phyloP scores from a whole-genome alignment of 306 rosid genomes.

The Ceratonia siliqua region DNA sequence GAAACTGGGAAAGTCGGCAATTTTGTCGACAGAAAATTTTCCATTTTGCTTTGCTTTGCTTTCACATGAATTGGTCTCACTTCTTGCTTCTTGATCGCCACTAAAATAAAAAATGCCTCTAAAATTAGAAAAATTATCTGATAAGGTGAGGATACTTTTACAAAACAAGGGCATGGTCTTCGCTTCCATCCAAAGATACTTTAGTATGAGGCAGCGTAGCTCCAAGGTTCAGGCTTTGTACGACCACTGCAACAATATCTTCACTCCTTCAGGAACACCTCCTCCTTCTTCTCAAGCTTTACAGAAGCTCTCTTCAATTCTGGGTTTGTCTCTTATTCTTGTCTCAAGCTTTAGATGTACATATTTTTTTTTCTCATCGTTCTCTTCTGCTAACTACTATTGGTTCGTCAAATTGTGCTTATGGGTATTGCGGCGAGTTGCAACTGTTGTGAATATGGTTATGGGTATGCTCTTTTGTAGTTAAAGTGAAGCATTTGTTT shows the following conservation, averaged over 20 bases:
- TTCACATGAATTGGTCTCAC: not conserved
- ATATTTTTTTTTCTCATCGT: not conserved
- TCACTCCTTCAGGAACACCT: slow-evolving; percentile 53
- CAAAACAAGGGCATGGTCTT: slow-evolving; percentile 42
- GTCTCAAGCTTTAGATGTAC: not conserved
- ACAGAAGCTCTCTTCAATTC: slow-evolving; percentile 58
- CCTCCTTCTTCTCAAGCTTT: slow-evolving; percentile 54
- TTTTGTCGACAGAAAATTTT: not conserved
- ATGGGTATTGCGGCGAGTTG: slow-evolving; percentile 11
- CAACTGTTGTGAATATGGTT: not conserved
- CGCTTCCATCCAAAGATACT: slow-evolving; percentile 39
- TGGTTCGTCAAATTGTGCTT: slow-evolving; percentile 21
- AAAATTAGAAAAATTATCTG: slow-evolving; percentile 38
- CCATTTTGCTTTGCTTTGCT: slow-evolving; percentile 5
- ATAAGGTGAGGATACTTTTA: slow-evolving; percentile 42
- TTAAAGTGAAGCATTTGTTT: slow-evolving; percentile 19
- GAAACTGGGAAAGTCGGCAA: not conserved
- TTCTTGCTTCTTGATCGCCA: not conserved
- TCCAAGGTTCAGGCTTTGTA: slow-evolving; percentile 69
- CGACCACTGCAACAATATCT: slow-evolving; percentile 64
- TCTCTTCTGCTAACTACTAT: not conserved
- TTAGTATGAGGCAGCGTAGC: slow-evolving; percentile 53
- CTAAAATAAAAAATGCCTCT: slow-evolving; percentile 21
- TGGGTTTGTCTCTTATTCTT: slow-evolving; percentile 54
- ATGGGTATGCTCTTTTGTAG: not conserved